Base-by-base conservation (phyloP, 257 asterid species). In the Ehretia macrophylla region DNA sequence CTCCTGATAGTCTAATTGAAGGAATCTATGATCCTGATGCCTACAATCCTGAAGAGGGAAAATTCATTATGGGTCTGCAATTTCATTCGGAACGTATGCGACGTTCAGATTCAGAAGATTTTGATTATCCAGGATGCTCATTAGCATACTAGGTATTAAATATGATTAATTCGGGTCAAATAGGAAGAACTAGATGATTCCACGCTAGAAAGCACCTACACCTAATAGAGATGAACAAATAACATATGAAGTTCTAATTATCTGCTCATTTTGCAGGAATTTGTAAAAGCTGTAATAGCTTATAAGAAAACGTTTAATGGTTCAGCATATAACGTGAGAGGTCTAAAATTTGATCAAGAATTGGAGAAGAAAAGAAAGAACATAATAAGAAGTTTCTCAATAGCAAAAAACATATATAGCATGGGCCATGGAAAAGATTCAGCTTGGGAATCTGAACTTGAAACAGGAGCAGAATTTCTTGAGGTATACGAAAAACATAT, bases 51-150 rank as follows among this genome's bases (percentile, higher is more conserved):
- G 83, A 80, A 0, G 95, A 91, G 65, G 98, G 96, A 1, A 80
- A 91, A 75, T 91, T 91, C 58, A 85, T 90, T 14, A 83, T 87
- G 95, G 98, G 96, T n/a, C 81, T 91, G 18, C 96, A 91, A 61
- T 91, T 91, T 67, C 96, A 91, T 75, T 96, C 98, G 4, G 96
- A 91, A 52, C 69, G 98, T 58, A 91, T 87, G 96, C 74, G 94
- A 32, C 68, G 59, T 1, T 63, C 64, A 0, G 90, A 85, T 57
- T 64, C 85, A 0, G 92, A 78, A 21, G 90, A 75, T 14, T 91
- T 91, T 48, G 94, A 91, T 60, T 88, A 87, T 63, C 94, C 90
- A 0, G 98, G 98, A 0, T 91, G 98, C 64, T 69, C 95, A 13
- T 66, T 67, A 55, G 89, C 91, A 5, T 87, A 87, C 38, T 78